These are phyloP conservation scores for Chamaenerion angustifolium DNA, from an alignment of 345 rosid genomes.

Conservation along the genomic window DNA sequence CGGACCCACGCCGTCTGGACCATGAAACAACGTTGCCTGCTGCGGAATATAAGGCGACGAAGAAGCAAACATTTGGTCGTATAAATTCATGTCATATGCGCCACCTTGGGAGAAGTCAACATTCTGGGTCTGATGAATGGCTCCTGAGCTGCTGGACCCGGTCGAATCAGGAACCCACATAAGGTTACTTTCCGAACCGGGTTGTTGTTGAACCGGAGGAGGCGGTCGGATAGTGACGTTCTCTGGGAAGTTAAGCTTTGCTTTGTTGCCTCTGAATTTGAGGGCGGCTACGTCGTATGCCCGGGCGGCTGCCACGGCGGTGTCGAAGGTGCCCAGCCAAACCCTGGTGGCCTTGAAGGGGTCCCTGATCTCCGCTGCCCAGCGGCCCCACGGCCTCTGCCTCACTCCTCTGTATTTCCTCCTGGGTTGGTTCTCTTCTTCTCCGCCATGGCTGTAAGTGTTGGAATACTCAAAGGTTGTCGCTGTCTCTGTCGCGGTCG, in stretches of 20 bases:
- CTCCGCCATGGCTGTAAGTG: slow-evolving; percentile 8
- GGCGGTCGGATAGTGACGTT: slow-evolving; percentile 42
- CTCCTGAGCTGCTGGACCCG: no score
- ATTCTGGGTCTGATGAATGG: no score
- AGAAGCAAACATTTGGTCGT: slow-evolving; percentile 3
- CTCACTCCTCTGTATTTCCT: slow-evolving; percentile 85
- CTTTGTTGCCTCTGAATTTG: slow-evolving; percentile 74
- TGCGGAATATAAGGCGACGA: neutral
- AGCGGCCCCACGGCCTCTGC: slow-evolving; percentile 92
- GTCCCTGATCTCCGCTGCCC: slow-evolving; percentile 97
- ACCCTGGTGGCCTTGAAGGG: slow-evolving; percentile 83
- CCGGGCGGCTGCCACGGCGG: slow-evolving; percentile 75
- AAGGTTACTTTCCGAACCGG: no score
- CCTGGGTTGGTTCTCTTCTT: slow-evolving; percentile 14
- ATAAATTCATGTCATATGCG: slow-evolving; percentile 2
- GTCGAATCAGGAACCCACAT: no score
- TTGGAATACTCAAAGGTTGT: slow-evolving; percentile 6
- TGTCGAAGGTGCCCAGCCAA: slow-evolving; percentile 88
- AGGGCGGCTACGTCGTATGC: slow-evolving; percentile 89
- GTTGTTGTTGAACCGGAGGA: neutral
- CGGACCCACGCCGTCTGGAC: neutral
- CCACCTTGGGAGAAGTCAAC: neutral
- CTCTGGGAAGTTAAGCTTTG: slow-evolving; percentile 97
- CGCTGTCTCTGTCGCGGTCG: no score
- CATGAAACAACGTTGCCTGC: neutral